Conservation (phyloP, 441 rosid genomes). For the Erodium texanum region DNA sequence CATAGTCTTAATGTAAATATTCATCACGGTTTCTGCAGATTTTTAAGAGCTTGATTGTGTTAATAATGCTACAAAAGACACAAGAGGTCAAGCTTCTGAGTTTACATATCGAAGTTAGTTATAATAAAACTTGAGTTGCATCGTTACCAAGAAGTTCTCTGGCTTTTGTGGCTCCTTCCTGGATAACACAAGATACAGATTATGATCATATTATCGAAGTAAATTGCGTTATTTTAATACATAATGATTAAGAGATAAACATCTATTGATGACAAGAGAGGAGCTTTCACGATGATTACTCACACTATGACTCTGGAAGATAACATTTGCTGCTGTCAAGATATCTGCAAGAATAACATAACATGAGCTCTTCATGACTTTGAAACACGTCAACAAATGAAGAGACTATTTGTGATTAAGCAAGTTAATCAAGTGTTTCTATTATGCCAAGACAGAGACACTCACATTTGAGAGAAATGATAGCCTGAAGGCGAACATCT, state of each 20-base stretch:
- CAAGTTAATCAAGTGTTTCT: background rate
- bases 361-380: background rate
- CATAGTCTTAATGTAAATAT: constrained; percentile 69
- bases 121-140: constrained; percentile 4
- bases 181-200: constrained; percentile 23
- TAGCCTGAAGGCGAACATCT: constrained; percentile 96
- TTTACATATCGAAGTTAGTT: background rate
- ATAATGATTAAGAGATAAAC: background rate
- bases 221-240: background rate
- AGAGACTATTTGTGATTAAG: background rate
- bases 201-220: constrained; percentile 8
- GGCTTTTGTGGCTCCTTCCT: constrained; percentile 71
- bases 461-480: constrained; percentile 80
- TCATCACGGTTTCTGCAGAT: constrained; percentile 66
- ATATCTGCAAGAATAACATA: constrained; percentile 45
- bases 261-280: background rate
- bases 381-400: constrained; percentile 1
- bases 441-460: constrained; percentile 13
- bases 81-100: constrained; percentile 1
- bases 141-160: constrained; percentile 69
- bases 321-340: constrained; percentile 74
- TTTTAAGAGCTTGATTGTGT: constrained; percentile 18
- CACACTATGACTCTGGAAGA: constrained; percentile 69
- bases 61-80: constrained; percentile 7
- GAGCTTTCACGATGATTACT: constrained; percentile 25